Percentiles rank a stretch among this genome's conserved stretches.
phyloP scores from a whole-genome alignment of 345 rosid species.

The Eucalyptus pumila region DNA sequence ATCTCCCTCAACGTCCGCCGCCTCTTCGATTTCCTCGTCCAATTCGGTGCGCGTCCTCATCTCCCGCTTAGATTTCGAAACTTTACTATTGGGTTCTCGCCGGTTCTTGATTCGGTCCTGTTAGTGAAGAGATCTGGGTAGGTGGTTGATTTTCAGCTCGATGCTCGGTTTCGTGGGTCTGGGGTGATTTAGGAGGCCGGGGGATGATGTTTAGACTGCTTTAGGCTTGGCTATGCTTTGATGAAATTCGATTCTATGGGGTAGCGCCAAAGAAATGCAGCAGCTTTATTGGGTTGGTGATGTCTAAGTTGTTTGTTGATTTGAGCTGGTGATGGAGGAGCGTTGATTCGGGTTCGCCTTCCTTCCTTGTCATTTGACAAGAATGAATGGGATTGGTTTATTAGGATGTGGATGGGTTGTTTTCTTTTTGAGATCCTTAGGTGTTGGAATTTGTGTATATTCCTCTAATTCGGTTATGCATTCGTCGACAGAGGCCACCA shows the following conservation, averaged over 20 bases:
- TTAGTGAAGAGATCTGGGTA: neutral
- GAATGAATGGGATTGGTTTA: neutral
- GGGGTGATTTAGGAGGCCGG: neutral
- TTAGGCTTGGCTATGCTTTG: neutral
- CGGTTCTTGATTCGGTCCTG: neutral
- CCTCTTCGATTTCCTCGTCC: constrained; percentile 93
- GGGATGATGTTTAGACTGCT: neutral
- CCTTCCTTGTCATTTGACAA: neutral
- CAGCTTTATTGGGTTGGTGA: neutral
- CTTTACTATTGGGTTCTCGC: neutral
- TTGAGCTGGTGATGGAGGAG: neutral
- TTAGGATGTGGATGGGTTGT: neutral
- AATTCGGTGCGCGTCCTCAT: constrained; percentile 40
- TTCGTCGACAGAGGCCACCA: constrained; percentile 52
- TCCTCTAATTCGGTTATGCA: neutral
- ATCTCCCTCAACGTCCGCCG: constrained; percentile 98
- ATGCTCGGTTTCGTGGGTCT: neutral
- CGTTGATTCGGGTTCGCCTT: neutral
- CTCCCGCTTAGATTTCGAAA: neutral
- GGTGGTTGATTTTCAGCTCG: neutral
- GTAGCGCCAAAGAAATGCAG: neutral
- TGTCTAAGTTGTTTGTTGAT: neutral
- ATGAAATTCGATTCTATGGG: neutral
- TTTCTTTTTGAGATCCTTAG: neutral
- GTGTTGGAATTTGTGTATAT: neutral